Base-by-base conservation (phyloP, 1,284 basidiomycete genomes). In the Exsudoporus floridanus region DNA sequence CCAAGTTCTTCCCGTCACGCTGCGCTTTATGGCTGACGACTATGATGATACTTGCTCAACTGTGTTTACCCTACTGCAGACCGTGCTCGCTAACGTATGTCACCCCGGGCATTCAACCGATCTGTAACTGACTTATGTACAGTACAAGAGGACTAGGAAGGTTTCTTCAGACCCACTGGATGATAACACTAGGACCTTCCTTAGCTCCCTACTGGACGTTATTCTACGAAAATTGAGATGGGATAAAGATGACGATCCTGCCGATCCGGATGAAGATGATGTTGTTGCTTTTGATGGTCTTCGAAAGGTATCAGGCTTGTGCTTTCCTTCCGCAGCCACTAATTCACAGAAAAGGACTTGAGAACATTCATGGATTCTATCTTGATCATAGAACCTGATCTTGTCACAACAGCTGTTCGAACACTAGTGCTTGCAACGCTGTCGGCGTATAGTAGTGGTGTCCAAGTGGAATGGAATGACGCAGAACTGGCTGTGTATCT, bases 401-500 rank as follows among this genome's bases (percentile, higher is more conserved):
- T 95, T 35, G 92, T 93, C 49, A 87, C 86, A 1, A 78, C 79
- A 23, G 82, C 86, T 1, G 80, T 94, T 8, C 80, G 82, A 45
- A 77, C 80, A n/a, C 78, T 92, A 25, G 85, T 91, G 10, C 67
- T 88, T 48, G 81, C 81, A 55, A 93, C 90, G 0, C 78, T 96
- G 31, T 79, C 83, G 9, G 80, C 83, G 1, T 90, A 85, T 60
- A 53, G 63, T 58, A 82, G 73, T 53, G 83, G 86, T 3, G 70
- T 79, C 16, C 58, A 76, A 41, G 59, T 97, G 19, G 82, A 89
- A 46, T 99, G 98, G 98, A 88, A 95, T 65, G 90, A 97, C 63
- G 91, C 91, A 1, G 97, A 99, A 70, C 79, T 99, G 19, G 94
- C 92, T 0, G 76, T 98, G 16, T 94, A 94, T 69, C 81, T 98